A percentile compares a stretch with the other conserved stretches of the same genome.
These are phyloP conservation scores for Saccharum spontaneum DNA, from an alignment of 176 grass and related monocot species.

Conservation along the genomic window DNA sequence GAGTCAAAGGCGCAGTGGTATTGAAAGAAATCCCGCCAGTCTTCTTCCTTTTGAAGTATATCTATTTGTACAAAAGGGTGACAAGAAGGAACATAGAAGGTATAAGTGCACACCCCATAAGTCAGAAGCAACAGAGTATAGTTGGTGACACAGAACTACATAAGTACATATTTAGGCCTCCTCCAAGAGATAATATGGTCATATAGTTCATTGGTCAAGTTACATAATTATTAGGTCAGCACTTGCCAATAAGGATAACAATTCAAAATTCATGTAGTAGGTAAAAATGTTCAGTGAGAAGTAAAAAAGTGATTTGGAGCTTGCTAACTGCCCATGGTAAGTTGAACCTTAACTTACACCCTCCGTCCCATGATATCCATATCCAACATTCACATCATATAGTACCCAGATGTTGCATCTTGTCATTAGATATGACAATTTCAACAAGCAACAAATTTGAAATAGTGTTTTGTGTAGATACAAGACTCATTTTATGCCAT, in stretches of 20 bases:
- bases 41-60: conserved; percentile 99
- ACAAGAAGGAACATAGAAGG: background rate
- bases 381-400: background rate
- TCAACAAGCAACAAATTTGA: conserved; percentile 5
- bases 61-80: conserved; percentile 44
- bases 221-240: conserved; percentile 11
- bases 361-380: background rate
- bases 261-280: background rate
- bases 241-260: background rate
- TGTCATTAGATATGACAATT: background rate
- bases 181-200: conserved; percentile 1
- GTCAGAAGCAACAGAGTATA: conserved; percentile 12
- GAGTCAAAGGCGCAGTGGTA: conserved; percentile 69
- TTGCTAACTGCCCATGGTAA: background rate
- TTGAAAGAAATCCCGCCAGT: conserved; percentile 98
- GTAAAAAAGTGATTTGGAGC: background rate
- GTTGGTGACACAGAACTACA: background rate
- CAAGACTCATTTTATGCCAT: background rate
- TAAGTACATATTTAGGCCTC: background rate
- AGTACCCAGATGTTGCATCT: background rate
- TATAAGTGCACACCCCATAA: conserved; percentile 14
- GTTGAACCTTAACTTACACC: background rate
- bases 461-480: conserved; percentile 2
- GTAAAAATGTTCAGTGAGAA: background rate
- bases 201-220: conserved; percentile 11